Evolutionary conservation across 805 yeast genomes (phyloP).

Genomic region (Cyberlindnera bimundalis): DNA sequence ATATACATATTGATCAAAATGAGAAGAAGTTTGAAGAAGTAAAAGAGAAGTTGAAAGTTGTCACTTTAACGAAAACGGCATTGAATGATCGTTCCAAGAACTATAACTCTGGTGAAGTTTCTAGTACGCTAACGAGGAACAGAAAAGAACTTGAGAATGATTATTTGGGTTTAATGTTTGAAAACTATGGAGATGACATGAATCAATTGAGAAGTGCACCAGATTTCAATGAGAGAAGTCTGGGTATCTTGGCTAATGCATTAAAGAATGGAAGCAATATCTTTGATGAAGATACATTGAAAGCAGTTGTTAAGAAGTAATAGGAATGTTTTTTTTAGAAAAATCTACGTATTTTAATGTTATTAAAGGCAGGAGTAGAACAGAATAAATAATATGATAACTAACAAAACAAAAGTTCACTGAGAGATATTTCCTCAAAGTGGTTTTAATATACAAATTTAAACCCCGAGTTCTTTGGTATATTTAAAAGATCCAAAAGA

Average conservation of each 20-base stretch:
- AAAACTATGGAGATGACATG: constrained; percentile 47
- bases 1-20: constrained; percentile 16
- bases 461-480: too few relatives aligned
- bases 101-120: constrained; percentile 32
- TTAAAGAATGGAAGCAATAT: constrained; percentile 23
- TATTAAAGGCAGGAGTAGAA: too few relatives aligned
- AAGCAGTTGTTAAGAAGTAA: constrained; percentile 21
- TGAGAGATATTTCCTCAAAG: too few relatives aligned
- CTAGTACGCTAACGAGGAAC: constrained; percentile 28
- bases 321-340: too few relatives aligned
- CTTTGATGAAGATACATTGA: constrained; percentile 23
- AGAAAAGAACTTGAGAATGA: constrained; percentile 43
- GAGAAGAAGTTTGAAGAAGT: constrained; percentile 14
- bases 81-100: constrained; percentile 29
- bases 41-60: constrained; percentile 19
- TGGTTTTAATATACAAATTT: too few relatives aligned
- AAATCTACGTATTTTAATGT: too few relatives aligned
- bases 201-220: constrained; percentile 47
- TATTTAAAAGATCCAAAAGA: too few relatives aligned
- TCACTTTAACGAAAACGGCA: constrained; percentile 33
- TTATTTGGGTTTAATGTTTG: constrained; percentile 53
- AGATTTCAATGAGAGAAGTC: constrained; percentile 58
- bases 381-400: too few relatives aligned
- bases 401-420: too few relatives aligned
- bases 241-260: constrained; percentile 30